Evolutionary conservation across 2,329 filamentous ascomycete species (phyloP), one percentile per base, ranked within the genome.

Genomic region (Pleurostoma richardsiae): DNA sequence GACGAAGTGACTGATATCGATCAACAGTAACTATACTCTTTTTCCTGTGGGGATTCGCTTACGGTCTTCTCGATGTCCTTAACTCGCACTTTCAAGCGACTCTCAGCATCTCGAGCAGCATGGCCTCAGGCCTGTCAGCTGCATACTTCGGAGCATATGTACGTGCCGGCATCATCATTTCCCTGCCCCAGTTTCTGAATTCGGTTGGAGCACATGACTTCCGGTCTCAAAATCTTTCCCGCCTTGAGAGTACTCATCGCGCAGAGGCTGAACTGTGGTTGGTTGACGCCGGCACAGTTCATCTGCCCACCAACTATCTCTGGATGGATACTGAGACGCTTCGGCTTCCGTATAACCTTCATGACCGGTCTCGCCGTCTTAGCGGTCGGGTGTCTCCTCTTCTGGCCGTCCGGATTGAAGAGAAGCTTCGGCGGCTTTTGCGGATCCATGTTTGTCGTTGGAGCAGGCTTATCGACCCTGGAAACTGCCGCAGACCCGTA

Each of bases 311-410:
- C 69, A 4, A 61, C 66, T 19, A 57, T 70, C 46, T 67, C 65
- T 3, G 65, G 64, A 46, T 77, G 70, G 67, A 71, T 87, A 56
- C 73, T 88, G 10, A 79, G 83, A 30, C 74, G 75, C 51, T 85
- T 74, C 55, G 83, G 84, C 11, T 87, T 85, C 63, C 77, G 82
- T 44, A 76, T 77, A 47, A 83, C 83, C 31, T 87, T 88, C 62
- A 86, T 88, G 58, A 75, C 78, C 11, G 79, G 80, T 1, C 70
- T 83, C 1, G 67, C 61, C 36, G 64, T 82, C 5, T 77, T 79
- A 50, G 77, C 76, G 6, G 63, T 82, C 26, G 79, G 77, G n/a
- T 73, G 74, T 29, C 63, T 83, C 29, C 63, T 80, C 42, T 79
- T 80, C 49, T 82, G 77, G 79, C 79, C 79, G 2, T 77, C 73